Base-by-base conservation (phyloP, 495 filamentous ascomycete species). In the Paragyromitra xinjiangensis region DNA sequence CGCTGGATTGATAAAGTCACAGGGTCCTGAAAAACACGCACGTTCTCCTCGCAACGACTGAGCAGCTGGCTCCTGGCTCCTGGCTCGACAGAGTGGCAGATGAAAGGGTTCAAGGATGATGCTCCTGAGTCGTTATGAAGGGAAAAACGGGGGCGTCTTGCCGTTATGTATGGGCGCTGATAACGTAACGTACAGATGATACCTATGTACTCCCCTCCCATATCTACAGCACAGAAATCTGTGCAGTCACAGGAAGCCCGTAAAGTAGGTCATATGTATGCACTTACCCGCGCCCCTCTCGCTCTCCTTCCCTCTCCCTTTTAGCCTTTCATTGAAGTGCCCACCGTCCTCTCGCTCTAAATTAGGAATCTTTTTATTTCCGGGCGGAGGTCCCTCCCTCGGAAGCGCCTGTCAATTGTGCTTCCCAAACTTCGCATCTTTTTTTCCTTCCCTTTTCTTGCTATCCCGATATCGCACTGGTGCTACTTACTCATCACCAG, bases 91-190 rank as follows among this genome's bases (percentile, higher is more conserved):
- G 64, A 53, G n/a, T 48, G 44, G 64, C 9, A 73, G 70, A 73
- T 67, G 70, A 73, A 71, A 53, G 37, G 64, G 70, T 55, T 73
- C 48, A 56, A 73, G 70, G 70, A 67, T 71, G 56, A 50, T 67
- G 48, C 70, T 73, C 70, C 70, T 73, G 70, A 55, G 37, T 22
- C 16, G 39, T 71, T 65, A 71, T 71, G 58, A 73, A 73, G 70
- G 48, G 42, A 42, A 51, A 42, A 51, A 42, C 44, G 58, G 69
- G 53, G 70, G 48, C 70, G 69, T 51, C 69, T n/a, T 53, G 40
- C 69, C 42, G 69, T 48, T 65, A 71, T 71, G 70, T 73, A 45
- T 42, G 70, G 62, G 61, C 39, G 61, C 37, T 66, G 48, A 29
- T 56, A 66, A 56, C 70, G 61, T 73, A 71, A 71, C 69, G 4